Base-by-base conservation (phyloP, 768 basidiomycete species). In the Rhodotorula babjevae region DNA sequence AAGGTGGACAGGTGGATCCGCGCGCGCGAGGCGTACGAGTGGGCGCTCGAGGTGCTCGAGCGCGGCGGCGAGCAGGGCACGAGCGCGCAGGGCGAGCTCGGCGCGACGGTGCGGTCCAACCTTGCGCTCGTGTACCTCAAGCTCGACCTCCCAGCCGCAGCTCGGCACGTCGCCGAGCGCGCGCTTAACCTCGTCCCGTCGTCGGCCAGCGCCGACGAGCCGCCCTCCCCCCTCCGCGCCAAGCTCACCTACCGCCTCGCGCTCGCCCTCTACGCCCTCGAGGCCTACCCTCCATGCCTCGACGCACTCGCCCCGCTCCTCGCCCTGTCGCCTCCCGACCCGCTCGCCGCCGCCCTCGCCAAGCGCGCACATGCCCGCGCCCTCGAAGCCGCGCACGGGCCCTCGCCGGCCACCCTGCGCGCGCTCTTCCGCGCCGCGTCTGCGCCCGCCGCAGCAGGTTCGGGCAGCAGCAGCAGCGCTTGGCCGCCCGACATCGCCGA, bases 241-340 rank as follows among this genome's bases (percentile, higher is more conserved):
- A 59, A 60, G 23, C 63, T 75, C 8, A 56, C 68, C 42, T 62
- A 62, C 31, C 70, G 63, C 25, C 50, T 46, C 14, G 47, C 67
- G 21, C 67, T 65, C 50, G 55, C 63, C 86, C 8, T 87, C 87
- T 4, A 88, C 89, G 0, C 85, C 85, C 8, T 88, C 87, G 5
- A 89, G 84, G 78, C 83, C 46, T 68, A 49, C 44, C 46, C 61
- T 47, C 29, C 68, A 42, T 44, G 61, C 56, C 44, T 66, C n/a
- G 23, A 52, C 53, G 66, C 60, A 1, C 69, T 73, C 63, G 55
- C 61, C 65, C 56, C 65, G 68, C 72, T 76, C 68, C 66, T 68
- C 67, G 61, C 65, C 53, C 65, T 50, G 23, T 18, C 8, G 27
- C n/a, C 53, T 21, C 21, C 67, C 36, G 40, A 42, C 42, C 7